phyloP scores from a whole-genome alignment of 345 rosid species.

The Euphorbia peplus region DNA sequence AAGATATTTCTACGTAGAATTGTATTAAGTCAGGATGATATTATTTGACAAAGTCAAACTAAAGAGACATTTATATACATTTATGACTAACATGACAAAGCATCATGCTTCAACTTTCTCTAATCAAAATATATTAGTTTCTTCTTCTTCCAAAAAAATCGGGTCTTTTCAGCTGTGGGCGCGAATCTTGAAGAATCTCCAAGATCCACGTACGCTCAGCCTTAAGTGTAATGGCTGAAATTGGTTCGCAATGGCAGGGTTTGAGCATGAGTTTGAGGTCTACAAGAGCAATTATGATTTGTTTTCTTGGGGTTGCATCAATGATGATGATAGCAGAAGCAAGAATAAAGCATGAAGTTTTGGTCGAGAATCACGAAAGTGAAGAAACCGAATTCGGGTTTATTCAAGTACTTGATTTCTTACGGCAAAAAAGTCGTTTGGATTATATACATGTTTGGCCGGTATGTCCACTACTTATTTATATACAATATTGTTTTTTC shows the following conservation, averaged over 20 bases:
- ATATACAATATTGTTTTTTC: neutral
- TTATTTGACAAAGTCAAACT: too few species aligned
- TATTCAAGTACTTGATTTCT: constrained; percentile 13
- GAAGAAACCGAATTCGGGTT: constrained; percentile 5
- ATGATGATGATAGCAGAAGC: constrained; percentile 24
- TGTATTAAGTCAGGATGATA: too few species aligned
- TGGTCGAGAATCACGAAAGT: neutral
- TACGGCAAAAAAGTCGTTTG: constrained; percentile 26
- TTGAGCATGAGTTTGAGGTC: constrained; percentile 5
- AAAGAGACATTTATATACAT: too few species aligned
- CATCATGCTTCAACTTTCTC: too few species aligned
- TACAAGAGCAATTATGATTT: constrained; percentile 8
- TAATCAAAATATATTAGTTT: too few species aligned
- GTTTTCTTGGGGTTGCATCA: constrained; percentile 21
- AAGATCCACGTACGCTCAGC: too few species aligned
- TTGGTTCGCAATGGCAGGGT: constrained; percentile 9
- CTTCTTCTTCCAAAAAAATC: too few species aligned
- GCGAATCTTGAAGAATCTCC: too few species aligned
- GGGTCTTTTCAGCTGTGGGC: too few species aligned
- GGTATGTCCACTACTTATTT: constrained; percentile 18
- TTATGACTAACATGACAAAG: too few species aligned
- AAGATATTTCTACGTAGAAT: too few species aligned
- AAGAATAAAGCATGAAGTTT: constrained; percentile 14
- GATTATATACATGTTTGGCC: constrained; percentile 44
- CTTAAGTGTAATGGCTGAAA: constrained; percentile 28